These are phyloP conservation scores for Heliamphora pulchella DNA, from an alignment of 179 eudicot species.

Conservation along the genomic window DNA sequence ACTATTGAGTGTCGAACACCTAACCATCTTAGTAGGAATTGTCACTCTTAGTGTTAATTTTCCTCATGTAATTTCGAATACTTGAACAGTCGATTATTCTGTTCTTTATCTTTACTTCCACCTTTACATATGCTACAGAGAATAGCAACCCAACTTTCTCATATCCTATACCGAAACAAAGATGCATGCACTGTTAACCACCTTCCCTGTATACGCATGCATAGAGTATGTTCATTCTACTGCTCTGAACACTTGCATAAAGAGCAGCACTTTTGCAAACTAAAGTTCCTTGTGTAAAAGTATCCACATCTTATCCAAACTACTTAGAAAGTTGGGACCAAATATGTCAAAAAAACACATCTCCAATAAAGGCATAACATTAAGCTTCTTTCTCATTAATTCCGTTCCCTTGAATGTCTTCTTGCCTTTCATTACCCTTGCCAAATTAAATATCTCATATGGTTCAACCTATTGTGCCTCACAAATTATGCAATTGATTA, in stretches of 20 bases:
- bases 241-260: not conserved
- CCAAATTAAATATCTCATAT: not conserved
- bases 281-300: too few relatives aligned
- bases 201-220: not conserved
- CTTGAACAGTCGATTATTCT: not conserved
- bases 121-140: not conserved
- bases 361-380: not conserved
- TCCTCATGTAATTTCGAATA: not conserved
- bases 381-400: not conserved
- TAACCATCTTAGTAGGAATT: not conserved
- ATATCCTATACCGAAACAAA: not conserved
- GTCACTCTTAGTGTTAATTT: not conserved
- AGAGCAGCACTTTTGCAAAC: too few relatives aligned
- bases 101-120: not conserved
- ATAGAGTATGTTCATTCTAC: conserved; percentile 1
- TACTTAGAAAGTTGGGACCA: not conserved
- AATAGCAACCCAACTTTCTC: not conserved
- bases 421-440: not conserved
- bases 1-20: not conserved
- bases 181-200: conserved; percentile 5
- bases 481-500: not conserved
- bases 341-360: not conserved
- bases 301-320: too few relatives aligned
- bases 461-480: too few relatives aligned
- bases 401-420: not conserved